Evolutionary conservation across 2,329 filamentous ascomycete genomes (phyloP), one percentile per base, ranked within the genome.

Genomic region (Hypoxylon sp.): DNA sequence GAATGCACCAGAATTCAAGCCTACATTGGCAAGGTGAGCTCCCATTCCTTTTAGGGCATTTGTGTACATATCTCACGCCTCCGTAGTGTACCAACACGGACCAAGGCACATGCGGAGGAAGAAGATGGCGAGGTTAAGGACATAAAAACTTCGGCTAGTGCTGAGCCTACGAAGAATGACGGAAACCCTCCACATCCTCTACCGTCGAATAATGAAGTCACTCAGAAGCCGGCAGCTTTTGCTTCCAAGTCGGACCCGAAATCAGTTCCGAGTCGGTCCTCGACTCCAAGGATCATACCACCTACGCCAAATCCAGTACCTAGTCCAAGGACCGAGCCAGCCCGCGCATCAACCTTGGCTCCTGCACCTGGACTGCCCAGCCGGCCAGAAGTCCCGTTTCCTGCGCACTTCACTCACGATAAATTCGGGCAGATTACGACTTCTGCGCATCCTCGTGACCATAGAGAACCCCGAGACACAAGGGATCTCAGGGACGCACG

Each of bases 111-210:
- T 11, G 76, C 76, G 1, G 88, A 90, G 65, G 86, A 87, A 55
- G 91, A 93, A 75, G 91, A 93, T 73, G 91, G 91, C 18, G 91
- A 93, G 75, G 89, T 92, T 22, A 86, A 88, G 67, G 90, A 92
- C 71, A 81, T 80, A 32, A 87, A 80, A 45, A 20, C 48, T 26
- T 52, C 58, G 26, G 54, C 64, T 51, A 46, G 52, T 22, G 49
- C 61, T 42, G 72, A 72, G 42, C 26, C 63, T 46, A 59, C 53
- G 32, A 54, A 61, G 55, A 72, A 71, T 36, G 73, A 74, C 20
- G n/a, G 54, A 12, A 51, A 69, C 20, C 12, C 64, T 14, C 30
- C 62, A 8, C 66, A 61, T 36, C 50, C 69, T 46, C 33, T 55
- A n/a, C 55, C 40, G 14, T 45, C 69, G 9, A 67, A 64, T 30